Evolutionary conservation across 2,329 filamentous ascomycete genomes (phyloP).

Genomic region (Calonectria leucothoes): DNA sequence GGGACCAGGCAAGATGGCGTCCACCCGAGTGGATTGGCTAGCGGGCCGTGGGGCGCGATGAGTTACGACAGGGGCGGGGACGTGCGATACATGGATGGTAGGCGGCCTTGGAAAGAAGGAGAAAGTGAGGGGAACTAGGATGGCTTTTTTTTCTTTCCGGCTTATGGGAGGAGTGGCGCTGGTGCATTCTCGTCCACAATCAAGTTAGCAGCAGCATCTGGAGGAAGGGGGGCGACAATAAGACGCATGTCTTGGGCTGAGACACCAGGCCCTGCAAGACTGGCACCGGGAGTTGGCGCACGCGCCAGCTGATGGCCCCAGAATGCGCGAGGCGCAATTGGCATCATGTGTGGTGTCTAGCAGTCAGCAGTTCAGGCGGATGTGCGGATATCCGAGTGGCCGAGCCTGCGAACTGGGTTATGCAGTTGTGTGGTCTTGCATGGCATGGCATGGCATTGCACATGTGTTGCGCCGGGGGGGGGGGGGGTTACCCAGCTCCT

Average conservation of each 20-base stretch:
- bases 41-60: not conserved
- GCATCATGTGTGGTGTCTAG: constrained; percentile 2
- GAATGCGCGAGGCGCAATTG: constrained; percentile 8
- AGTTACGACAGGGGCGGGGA: constrained; percentile 4
- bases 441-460: constrained; percentile 6
- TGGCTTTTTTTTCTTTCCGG: constrained; percentile 4
- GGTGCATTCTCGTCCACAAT: not conserved
- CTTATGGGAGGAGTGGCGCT: not conserved
- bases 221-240: constrained; percentile 1
- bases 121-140: not conserved
- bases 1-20: not conserved
- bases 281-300: constrained; percentile 1
- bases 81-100: not conserved
- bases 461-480: constrained; percentile 2
- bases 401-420: constrained; percentile 8
- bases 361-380: constrained; percentile 8
- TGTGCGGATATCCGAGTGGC: constrained; percentile 16
- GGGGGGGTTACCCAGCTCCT: not conserved
- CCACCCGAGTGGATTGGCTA: not conserved
- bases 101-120: not conserved
- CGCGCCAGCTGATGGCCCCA: not conserved
- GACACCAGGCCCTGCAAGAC: constrained; percentile 21
- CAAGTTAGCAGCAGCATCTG: not conserved
- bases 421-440: constrained; percentile 1
- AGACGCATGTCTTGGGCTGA: constrained; percentile 33